These are phyloP conservation scores for Cinnamomum chago DNA, from an alignment of 164 flowering plant species.

Conservation along the genomic window DNA sequence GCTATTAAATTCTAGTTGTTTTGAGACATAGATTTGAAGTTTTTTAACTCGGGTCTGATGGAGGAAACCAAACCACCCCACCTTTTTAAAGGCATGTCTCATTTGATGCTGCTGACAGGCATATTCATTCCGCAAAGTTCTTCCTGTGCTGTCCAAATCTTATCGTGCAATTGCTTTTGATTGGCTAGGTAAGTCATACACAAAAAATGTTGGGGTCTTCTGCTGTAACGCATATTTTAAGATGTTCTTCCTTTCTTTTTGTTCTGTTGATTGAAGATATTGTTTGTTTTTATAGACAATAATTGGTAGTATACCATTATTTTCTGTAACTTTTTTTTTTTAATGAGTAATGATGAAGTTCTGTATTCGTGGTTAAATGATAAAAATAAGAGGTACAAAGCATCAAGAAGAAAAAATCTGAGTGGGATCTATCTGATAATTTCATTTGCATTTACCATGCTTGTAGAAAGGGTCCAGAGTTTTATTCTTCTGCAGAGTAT, in stretches of 20 bases:
- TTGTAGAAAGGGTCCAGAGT: too few relatives aligned
- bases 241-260: not conserved
- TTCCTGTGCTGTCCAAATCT: slow-evolving; percentile 64
- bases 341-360: not conserved
- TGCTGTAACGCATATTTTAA: not conserved
- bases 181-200: slow-evolving; percentile 70
- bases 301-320: not conserved
- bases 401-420: too few relatives aligned
- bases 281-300: too few relatives aligned
- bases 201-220: not conserved
- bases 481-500: too few relatives aligned
- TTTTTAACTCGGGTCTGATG: slow-evolving; percentile 8
- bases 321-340: not conserved
- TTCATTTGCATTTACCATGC: too few relatives aligned
- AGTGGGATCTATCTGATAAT: too few relatives aligned
- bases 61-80: not conserved
- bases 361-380: too few relatives aligned
- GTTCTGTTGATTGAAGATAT: not conserved
- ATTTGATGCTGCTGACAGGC: slow-evolving; percentile 44
- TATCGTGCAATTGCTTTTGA: slow-evolving; percentile 82
- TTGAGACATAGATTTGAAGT: not conserved
- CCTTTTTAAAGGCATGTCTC: not conserved
- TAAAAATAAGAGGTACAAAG: too few relatives aligned
- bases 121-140: slow-evolving; percentile 85
- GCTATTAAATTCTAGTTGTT: not conserved